Conservation (phyloP, 2,329 filamentous ascomycete species). For the Pseudocercospora macadamiae region DNA sequence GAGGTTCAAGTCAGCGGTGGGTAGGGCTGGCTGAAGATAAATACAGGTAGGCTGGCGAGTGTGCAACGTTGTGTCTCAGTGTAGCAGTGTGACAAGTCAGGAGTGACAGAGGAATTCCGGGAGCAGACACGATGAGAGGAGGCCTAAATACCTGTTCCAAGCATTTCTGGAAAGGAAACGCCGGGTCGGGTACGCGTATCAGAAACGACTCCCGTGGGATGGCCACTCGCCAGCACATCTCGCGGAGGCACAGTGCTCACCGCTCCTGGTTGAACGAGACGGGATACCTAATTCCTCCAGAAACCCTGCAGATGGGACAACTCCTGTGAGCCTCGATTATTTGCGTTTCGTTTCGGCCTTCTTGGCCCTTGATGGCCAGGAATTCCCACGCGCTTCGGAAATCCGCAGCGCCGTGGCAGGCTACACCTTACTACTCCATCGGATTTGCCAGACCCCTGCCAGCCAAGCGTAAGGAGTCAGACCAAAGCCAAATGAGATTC, state of each 20-base stretch:
- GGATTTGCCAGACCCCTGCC: not conserved
- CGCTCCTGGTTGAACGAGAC: not conserved
- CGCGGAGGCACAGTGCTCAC: slow-evolving; percentile 9
- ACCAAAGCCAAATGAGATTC: not conserved
- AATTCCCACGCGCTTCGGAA: slow-evolving; percentile 1
- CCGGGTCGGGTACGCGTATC: not conserved
- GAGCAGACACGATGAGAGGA: too few relatives aligned
- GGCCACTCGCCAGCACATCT: slow-evolving; percentile 15
- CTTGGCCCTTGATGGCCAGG: not conserved
- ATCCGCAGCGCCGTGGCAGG: not conserved
- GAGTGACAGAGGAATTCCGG: too few relatives aligned
- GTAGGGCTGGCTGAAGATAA: not conserved
- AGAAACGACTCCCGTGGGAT: slow-evolving; percentile 6
- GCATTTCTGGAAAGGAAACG: slow-evolving; percentile 1
- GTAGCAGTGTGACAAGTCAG: slow-evolving; percentile 4
- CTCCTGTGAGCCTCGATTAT: not conserved
- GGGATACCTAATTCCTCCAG: not conserved
- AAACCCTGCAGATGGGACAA: not conserved
- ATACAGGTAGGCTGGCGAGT: not conserved
- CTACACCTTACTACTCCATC: not conserved
- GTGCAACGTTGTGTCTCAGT: slow-evolving; percentile 8
- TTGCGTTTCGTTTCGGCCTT: not conserved
- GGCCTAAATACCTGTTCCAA: slow-evolving; percentile 1
- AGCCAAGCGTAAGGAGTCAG: not conserved
- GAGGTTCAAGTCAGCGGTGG: not conserved